Evolutionary conservation across 2,329 filamentous ascomycete genomes (phyloP), one percentile per base, ranked within the genome.

Genomic region (Aspergillus sp.): DNA sequence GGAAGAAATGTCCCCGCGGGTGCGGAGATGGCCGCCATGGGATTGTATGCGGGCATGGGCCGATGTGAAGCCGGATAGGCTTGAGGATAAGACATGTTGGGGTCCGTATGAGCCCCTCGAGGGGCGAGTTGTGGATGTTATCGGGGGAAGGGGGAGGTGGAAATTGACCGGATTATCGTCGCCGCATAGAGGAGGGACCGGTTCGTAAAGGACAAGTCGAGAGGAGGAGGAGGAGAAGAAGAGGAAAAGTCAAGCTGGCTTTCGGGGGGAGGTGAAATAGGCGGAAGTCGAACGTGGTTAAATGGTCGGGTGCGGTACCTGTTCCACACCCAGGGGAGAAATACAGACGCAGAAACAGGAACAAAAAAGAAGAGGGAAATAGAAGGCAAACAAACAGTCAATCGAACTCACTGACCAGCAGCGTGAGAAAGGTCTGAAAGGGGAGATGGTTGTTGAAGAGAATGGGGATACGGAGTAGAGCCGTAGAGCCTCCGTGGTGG

Each of bases 1-100:
- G 93, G 84, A 45, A 85, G 74, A 68, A 98, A 97, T 51, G 91
- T 97, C 57, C 93, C 93, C 47, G 83, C 81, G n/a, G 87, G 75
- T 38, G 67, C 67, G 45, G 55, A 54, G 37, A 66, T 56, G 46
- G 62, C 60, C 46, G 65, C 63, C 44, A 70, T 59, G 23, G 65
- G 62, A 50, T 66, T 66, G 52, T 64, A 69, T 39, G 59, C 54
- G 42, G 62, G 53, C 46, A 64, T 55, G 46, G 61, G 58, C 47
- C 56, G 62, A 53, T 59, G 59, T 32, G 59, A 53, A 43, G 59
- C 57, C 32, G 62, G 61, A 48, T 60, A 51, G 52, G 61, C 43
- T 39, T 63, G 64, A 33, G 53, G 10, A 41, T 60, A 57, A 25
- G 63, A 49, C 44, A 62, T 55, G 39, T 59, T 59, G 50, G 63